Evolutionary conservation across 2,329 filamentous ascomycete species (phyloP).

Genomic region (Furcasterigmium furcatum): DNA sequence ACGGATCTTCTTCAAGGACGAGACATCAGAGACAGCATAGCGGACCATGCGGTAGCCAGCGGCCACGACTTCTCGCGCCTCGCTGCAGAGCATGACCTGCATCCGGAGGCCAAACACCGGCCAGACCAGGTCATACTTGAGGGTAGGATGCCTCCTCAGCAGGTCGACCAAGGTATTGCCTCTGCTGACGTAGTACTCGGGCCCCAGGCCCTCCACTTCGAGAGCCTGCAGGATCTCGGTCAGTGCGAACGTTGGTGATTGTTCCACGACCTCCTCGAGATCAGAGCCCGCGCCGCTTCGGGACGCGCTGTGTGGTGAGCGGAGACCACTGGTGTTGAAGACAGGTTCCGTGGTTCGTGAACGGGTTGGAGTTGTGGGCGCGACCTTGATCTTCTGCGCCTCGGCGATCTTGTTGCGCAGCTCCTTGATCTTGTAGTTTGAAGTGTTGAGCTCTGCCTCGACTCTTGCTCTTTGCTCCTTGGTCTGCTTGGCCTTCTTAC

Average conservation of each 20-base stretch:
- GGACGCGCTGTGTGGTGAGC: conserved; percentile 56
- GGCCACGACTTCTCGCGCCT: conserved; percentile 92
- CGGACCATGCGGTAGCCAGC: conserved; percentile 91
- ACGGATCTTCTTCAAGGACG: conserved; percentile 85
- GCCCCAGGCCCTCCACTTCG: conserved; percentile 80
- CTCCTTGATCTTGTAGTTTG: conserved; percentile 69
- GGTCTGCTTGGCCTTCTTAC: conserved; percentile 93
- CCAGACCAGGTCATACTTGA: conserved; percentile 98
- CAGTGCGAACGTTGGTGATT: conserved; percentile 83
- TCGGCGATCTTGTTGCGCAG: conserved; percentile 59
- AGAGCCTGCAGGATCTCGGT: conserved; percentile 87
- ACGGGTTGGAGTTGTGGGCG: conserved; percentile 49
- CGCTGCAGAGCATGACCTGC: conserved; percentile 93
- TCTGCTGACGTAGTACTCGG: conserved; percentile 92
- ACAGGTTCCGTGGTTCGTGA: conserved; percentile 44
- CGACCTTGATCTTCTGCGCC: conserved; percentile 46
- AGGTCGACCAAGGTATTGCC: conserved; percentile 92
- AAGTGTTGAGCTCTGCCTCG: conserved; percentile 86
- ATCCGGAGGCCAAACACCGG: conserved; percentile 89
- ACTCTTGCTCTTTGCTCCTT: conserved; percentile 78
- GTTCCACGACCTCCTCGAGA: conserved; percentile 65
- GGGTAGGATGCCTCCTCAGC: conserved; percentile 87
- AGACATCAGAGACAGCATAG: conserved; percentile 89
- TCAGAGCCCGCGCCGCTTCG: conserved; percentile 57
- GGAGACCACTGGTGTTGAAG: conserved; percentile 42